Percentiles rank a stretch among this genome's conserved stretches.
Evolutionary conservation across 257 asterid genomes (phyloP).

Genomic region (Solanum neorickii): DNA sequence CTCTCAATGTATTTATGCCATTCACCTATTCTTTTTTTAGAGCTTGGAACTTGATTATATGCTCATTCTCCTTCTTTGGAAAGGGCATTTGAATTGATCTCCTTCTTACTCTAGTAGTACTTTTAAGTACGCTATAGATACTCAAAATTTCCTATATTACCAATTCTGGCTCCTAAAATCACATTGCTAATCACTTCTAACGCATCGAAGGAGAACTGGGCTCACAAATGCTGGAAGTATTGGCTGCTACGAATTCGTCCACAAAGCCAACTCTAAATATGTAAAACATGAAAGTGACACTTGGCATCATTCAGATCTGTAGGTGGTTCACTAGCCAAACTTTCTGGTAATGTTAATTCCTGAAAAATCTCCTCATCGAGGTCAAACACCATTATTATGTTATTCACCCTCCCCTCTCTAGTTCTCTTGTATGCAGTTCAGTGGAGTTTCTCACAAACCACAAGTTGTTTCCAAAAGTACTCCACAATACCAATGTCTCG

Average conservation of each 20-base stretch:
- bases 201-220: background rate
- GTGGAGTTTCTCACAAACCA: background rate
- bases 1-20: background rate
- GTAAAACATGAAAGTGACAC: background rate
- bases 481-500: background rate
- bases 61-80: background rate
- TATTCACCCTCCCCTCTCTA: background rate
- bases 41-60: background rate
- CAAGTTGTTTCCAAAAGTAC: slow-evolving; percentile 1
- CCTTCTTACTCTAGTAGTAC: background rate
- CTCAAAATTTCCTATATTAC: background rate
- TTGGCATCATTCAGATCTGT: background rate
- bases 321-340: background rate
- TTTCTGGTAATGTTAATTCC: background rate
- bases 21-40: background rate
- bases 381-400: slow-evolving; percentile 7
- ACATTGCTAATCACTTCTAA: background rate
- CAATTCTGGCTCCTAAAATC: background rate
- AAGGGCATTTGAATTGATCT: background rate
- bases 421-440: background rate
- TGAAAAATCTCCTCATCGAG: background rate
- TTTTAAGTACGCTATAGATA: background rate
- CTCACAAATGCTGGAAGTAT: background rate
- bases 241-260: background rate
- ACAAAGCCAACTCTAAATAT: background rate